Conservation (phyloP, 2,329 filamentous ascomycete genomes). For the Camillea tinctor region DNA sequence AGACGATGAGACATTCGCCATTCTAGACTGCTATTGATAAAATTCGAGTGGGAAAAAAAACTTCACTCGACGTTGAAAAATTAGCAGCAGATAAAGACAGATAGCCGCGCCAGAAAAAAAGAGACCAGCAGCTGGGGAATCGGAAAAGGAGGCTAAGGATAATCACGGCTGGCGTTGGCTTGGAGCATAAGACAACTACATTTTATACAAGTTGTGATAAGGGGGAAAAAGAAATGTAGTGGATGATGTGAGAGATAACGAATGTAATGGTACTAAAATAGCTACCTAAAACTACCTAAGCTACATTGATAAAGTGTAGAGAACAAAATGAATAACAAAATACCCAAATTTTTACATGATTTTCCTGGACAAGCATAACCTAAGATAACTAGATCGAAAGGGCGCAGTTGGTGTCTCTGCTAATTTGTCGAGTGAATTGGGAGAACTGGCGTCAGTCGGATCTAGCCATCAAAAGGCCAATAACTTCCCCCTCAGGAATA, state of each 20-base stretch:
- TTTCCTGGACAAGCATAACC: background rate
- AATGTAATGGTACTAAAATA: constrained; percentile 8
- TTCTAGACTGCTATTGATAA: constrained; percentile 60
- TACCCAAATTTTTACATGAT: background rate
- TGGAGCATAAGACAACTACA: background rate
- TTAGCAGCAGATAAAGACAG: background rate
- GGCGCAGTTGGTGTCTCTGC: background rate
- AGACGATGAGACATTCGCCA: constrained; percentile 88
- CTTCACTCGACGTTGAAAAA: too few species aligned
- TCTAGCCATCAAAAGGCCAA: background rate
- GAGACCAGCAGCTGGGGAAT: too few species aligned
- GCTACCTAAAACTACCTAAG: background rate
- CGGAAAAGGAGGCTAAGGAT: background rate
- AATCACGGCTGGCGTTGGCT: background rate
- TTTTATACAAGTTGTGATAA: background rate
- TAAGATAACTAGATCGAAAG: background rate
- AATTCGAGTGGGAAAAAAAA: background rate
- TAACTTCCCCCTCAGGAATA: background rate
- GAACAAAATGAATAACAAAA: background rate
- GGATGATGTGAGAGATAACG: constrained; percentile 5
- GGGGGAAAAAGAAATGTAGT: background rate
- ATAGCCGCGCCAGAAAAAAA: background rate
- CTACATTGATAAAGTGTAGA: background rate
- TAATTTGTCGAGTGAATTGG: background rate
- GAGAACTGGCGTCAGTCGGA: background rate